Evolutionary conservation across 176 grass and related monocot genomes (phyloP).

Genomic region (Triticum dicoccoides): DNA sequence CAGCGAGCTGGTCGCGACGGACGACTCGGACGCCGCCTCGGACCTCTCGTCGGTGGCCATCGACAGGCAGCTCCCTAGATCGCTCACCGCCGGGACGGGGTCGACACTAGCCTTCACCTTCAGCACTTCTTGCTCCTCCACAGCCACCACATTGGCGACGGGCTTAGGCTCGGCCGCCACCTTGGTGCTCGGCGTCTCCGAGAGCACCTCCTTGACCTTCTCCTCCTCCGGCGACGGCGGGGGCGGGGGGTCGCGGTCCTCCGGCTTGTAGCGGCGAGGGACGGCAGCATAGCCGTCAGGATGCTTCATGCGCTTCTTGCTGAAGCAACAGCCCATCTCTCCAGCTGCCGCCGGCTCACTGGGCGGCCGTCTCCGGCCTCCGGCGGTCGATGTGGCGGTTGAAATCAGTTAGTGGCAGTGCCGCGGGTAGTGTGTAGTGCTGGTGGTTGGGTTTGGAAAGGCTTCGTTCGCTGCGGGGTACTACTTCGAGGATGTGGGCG

Average conservation of each 20-base stretch:
- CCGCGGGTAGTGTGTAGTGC: neutral
- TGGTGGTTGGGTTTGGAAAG: neutral
- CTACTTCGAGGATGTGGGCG: conserved; percentile 21
- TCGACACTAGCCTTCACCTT: conserved; percentile 14
- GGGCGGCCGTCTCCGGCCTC: neutral
- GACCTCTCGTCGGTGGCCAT: conserved; percentile 39
- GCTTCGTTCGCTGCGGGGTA: neutral
- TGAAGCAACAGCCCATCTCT: conserved; percentile 68
- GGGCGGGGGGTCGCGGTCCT: conserved; percentile 33
- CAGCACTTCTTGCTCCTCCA: conserved; percentile 31
- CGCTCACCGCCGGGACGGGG: conserved; percentile 36
- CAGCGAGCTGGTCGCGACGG: conserved; percentile 37
- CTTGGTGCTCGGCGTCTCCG: conserved; percentile 55
- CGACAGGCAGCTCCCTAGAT: conserved; percentile 48
- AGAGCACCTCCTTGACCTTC: conserved; percentile 93
- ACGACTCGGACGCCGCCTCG: conserved; percentile 45
- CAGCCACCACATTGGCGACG: conserved; percentile 11
- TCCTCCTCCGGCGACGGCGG: conserved; percentile 71
- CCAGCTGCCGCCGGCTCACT: neutral
- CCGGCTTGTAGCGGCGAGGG: conserved; percentile 7
- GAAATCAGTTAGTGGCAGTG: neutral
- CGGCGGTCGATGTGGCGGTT: neutral
- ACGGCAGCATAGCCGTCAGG: neutral
- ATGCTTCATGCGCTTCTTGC: conserved; percentile 44
- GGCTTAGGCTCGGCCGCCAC: neutral